Evolutionary conservation across 352 stramenopile genomes (phyloP).

Genomic region (Globisporangium paddicum): DNA sequence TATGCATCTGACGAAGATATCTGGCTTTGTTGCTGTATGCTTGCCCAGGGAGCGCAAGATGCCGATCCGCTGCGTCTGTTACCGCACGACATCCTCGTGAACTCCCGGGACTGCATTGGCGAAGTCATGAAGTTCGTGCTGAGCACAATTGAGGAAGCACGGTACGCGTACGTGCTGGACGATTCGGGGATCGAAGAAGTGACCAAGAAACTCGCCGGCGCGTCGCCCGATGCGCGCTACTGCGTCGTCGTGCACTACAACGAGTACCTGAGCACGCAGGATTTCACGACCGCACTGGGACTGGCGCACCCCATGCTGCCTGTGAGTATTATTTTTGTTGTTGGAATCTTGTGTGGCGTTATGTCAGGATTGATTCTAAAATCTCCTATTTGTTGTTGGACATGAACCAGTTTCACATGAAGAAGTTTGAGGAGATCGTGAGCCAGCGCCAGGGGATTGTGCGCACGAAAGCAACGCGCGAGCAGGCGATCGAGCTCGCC

Average conservation of each 20-base stretch:
- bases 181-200: slow-evolving; percentile 44
- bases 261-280: slow-evolving; percentile 87
- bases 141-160: slow-evolving; percentile 56
- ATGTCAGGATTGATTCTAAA: neutral
- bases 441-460: slow-evolving; percentile 72
- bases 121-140: slow-evolving; percentile 71
- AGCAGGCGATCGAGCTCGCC: slow-evolving; percentile 74
- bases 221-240: slow-evolving; percentile 61
- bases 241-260: slow-evolving; percentile 92
- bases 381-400: neutral
- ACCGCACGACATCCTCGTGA: slow-evolving; percentile 45
- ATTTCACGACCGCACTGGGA: slow-evolving; percentile 74
- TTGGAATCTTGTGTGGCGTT: neutral
- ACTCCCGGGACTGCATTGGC: slow-evolving; percentile 52
- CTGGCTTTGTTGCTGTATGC: neutral
- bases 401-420: slow-evolving; percentile 64
- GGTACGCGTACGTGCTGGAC: slow-evolving; percentile 50
- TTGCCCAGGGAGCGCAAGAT: slow-evolving; percentile 62
- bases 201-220: slow-evolving; percentile 39
- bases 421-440: slow-evolving; percentile 76
- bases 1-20: neutral
- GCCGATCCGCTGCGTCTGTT: slow-evolving; percentile 56
- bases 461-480: slow-evolving; percentile 51
- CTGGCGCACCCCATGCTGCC: slow-evolving; percentile 63
- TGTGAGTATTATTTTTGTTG: slow-evolving; percentile 36